Percentiles rank a stretch among this genome's conserved stretches.
Conservation (phyloP, 2,329 filamentous ascomycete species). For the Blastomyces silverae region DNA sequence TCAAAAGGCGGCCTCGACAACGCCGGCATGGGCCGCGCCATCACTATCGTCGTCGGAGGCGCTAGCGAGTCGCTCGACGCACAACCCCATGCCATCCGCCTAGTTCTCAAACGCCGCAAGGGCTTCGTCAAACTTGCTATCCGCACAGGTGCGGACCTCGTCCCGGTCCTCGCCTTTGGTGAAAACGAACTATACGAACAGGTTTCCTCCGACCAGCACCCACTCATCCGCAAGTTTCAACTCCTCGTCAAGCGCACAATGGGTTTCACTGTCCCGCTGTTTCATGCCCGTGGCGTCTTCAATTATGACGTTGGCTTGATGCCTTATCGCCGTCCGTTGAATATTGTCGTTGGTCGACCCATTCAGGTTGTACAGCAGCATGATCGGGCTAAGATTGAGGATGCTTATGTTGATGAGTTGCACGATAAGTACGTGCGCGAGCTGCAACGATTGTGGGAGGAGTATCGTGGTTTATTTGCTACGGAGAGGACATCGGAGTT, state of each 20-base stretch:
- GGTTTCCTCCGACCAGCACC: conserved; percentile 67
- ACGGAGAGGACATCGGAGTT: conserved; percentile 40
- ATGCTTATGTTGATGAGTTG: conserved; percentile 70
- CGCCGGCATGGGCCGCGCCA: conserved; percentile 87
- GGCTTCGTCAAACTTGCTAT: conserved; percentile 93
- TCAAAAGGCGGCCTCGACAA: conserved; percentile 67
- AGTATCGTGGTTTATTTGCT: conserved; percentile 44
- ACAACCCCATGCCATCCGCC: conserved; percentile 64
- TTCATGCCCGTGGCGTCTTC: conserved; percentile 86
- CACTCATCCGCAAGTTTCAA: conserved; percentile 71
- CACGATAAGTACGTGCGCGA: conserved; percentile 70
- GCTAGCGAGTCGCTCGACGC: conserved; percentile 88
- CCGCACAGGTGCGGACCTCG: conserved; percentile 83
- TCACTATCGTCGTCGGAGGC: conserved; percentile 91
- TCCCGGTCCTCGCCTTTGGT: conserved; percentile 86
- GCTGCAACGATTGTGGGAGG: conserved; percentile 42
- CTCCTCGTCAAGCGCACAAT: conserved; percentile 75
- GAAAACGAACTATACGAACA: conserved; percentile 97
- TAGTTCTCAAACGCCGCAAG: conserved; percentile 77
- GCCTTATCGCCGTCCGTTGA: conserved; percentile 82
- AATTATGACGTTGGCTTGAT: conserved; percentile 97
- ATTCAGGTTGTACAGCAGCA: conserved; percentile 60
- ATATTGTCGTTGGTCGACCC: conserved; percentile 81
- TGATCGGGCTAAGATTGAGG: conserved; percentile 55
- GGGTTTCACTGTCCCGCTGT: conserved; percentile 86